These are phyloP conservation scores for Podila epigama DNA, from an alignment of 192 early-diverging fungal genomes.

Conservation along the genomic window DNA sequence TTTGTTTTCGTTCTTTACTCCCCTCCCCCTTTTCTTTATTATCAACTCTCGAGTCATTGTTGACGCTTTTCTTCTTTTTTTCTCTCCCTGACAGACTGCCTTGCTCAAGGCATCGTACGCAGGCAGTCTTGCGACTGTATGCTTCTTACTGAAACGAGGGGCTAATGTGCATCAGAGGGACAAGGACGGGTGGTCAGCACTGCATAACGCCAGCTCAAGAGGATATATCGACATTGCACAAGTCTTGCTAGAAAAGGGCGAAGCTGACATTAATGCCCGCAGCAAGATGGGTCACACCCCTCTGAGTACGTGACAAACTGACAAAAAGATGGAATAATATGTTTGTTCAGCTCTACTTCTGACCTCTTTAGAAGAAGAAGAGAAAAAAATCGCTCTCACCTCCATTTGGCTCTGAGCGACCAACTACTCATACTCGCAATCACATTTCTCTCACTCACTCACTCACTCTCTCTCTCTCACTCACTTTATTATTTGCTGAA, in stretches of 20 bases:
- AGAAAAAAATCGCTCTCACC: background rate
- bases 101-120: slow-evolving; percentile 75
- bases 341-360: background rate
- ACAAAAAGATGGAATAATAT: background rate
- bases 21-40: background rate
- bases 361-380: background rate
- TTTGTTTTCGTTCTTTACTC: background rate
- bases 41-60: background rate
- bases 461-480: background rate
- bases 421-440: background rate
- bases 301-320: slow-evolving; percentile 55
- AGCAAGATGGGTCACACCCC: slow-evolving; percentile 76
- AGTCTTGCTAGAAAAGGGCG: slow-evolving; percentile 64
- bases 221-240: slow-evolving; percentile 65
- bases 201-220: slow-evolving; percentile 78
- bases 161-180: slow-evolving; percentile 74
- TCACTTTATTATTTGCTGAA: slow-evolving; percentile 12
- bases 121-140: slow-evolving; percentile 67
- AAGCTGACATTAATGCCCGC: slow-evolving; percentile 66
- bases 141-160: slow-evolving; percentile 61
- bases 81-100: slow-evolving; percentile 61
- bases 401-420: background rate
- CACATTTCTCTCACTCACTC: background rate
- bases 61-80: background rate
- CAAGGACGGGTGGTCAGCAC: slow-evolving; percentile 81